phyloP scores from a whole-genome alignment of 768 basidiomycete species.

The Pisolithus sp. region DNA sequence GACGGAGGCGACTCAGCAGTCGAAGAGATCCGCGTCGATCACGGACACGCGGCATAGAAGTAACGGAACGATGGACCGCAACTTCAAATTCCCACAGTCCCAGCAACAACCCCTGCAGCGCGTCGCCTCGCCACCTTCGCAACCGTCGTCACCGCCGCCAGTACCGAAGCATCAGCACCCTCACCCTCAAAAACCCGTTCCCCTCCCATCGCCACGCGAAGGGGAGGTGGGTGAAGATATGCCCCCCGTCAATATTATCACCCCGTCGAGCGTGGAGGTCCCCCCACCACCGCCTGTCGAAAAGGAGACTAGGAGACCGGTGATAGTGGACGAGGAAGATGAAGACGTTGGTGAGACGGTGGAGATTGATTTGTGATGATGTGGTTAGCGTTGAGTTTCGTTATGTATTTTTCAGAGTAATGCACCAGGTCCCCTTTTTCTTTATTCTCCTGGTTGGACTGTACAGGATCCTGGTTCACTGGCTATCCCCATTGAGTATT shows the following conservation, averaged over 20 bases:
- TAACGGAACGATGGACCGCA: constrained; percentile 71
- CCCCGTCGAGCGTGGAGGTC: constrained; percentile 65
- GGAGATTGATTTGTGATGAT: constrained; percentile 53
- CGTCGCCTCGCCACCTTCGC: constrained; percentile 22
- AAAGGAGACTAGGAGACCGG: constrained; percentile 49
- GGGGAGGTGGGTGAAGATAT: constrained; percentile 5
- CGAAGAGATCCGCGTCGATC: constrained; percentile 11
- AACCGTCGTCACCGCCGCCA: constrained; percentile 18
- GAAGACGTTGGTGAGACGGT: constrained; percentile 78
- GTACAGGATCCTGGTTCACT: too few relatives aligned
- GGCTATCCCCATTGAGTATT: too few relatives aligned
- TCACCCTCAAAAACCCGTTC: constrained; percentile 18
- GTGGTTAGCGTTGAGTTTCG: neutral
- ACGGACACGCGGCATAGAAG: constrained; percentile 34
- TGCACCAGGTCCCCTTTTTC: neutral
- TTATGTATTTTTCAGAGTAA: neutral
- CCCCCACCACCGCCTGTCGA: constrained; percentile 76
- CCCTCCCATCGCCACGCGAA: neutral
- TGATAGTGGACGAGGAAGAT: constrained; percentile 50
- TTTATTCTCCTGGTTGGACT: too few relatives aligned
- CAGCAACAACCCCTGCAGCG: constrained; percentile 9
- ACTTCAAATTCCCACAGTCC: constrained; percentile 59
- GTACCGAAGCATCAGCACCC: neutral
- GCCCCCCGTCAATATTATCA: constrained; percentile 32
- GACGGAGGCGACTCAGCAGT: constrained; percentile 25